A percentile compares a stretch with the other conserved stretches of the same genome.
phyloP scores from a whole-genome alignment of 2,329 filamentous ascomycete species.

The Neonectria ditissima region DNA sequence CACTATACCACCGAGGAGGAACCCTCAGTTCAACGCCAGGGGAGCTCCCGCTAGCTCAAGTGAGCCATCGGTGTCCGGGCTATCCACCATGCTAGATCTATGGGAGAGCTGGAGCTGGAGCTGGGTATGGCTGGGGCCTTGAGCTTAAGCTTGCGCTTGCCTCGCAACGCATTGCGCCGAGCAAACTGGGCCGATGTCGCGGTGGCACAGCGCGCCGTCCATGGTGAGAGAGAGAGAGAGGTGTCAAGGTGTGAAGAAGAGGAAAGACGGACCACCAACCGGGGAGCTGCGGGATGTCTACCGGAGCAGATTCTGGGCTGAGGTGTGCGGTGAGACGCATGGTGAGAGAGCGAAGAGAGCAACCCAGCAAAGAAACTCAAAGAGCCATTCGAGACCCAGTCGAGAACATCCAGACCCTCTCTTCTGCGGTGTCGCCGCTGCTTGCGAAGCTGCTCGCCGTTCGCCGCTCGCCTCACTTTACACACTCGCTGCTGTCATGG shows the following conservation, averaged over 20 bases:
- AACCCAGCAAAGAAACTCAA: neutral
- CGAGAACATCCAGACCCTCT: neutral
- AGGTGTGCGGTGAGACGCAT: constrained; percentile 43
- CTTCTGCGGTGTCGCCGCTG: neutral
- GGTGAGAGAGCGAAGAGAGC: neutral
- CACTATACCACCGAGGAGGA: constrained; percentile 45
- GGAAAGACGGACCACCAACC: constrained; percentile 34
- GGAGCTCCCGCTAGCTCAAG: constrained; percentile 39
- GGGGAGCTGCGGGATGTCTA: constrained; percentile 38
- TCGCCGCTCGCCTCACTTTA: constrained; percentile 5
- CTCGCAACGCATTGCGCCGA: neutral
- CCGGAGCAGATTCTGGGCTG: constrained; percentile 28
- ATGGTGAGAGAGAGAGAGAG: neutral
- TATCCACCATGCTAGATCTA: constrained; percentile 4
- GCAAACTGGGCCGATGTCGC: constrained; percentile 5
- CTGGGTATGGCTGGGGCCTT: neutral
- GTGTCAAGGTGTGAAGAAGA: constrained; percentile 3
- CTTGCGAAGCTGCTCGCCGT: constrained; percentile 1
- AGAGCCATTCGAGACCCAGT: neutral
- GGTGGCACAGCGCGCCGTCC: neutral
- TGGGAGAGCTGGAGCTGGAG: constrained; percentile 18
- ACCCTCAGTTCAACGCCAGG: constrained; percentile 37
- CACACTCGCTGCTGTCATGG: constrained; percentile 5
- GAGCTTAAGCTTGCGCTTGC: constrained; percentile 1
- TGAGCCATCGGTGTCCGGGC: constrained; percentile 29